A percentile compares a stretch with the other conserved stretches of the same genome.
phyloP scores from a whole-genome alignment of 2,329 filamentous ascomycete genomes.

The Pestalotiopsis sp. region DNA sequence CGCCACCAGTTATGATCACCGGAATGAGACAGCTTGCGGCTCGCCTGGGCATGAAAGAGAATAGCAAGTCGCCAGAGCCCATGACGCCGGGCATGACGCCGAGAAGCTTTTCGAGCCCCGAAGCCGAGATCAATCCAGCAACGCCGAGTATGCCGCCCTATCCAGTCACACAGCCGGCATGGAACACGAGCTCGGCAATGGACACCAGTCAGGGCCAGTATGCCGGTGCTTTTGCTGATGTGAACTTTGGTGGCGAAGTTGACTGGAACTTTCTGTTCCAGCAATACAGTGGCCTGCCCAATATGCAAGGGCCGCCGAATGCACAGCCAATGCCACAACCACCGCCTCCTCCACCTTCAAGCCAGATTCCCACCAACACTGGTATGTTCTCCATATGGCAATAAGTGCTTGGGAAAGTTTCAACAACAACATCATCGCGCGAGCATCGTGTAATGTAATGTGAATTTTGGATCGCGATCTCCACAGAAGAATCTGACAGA shows the following conservation, averaged over 20 bases:
- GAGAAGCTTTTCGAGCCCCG: slow-evolving; percentile 8
- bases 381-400: background rate
- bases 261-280: slow-evolving; percentile 34
- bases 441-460: background rate
- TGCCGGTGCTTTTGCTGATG: slow-evolving; percentile 29
- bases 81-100: background rate
- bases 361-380: background rate
- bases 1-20: slow-evolving; percentile 49
- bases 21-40: slow-evolving; percentile 46
- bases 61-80: slow-evolving; percentile 30
- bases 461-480: background rate
- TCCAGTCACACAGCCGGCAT: slow-evolving; percentile 19
- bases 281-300: slow-evolving; percentile 29
- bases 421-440: background rate
- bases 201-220: slow-evolving; percentile 30
- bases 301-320: background rate
- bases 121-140: slow-evolving; percentile 16
- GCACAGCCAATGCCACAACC: background rate
- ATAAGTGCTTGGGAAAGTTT: background rate
- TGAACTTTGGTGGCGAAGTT: slow-evolving; percentile 35
- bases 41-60: slow-evolving; percentile 34
- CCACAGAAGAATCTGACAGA: no score
- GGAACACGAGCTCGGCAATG: slow-evolving; percentile 21
- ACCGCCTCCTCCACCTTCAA: background rate
- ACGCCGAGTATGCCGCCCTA: slow-evolving; percentile 13